A percentile compares a stretch with the other conserved stretches of the same genome.
These are phyloP conservation scores for Prunus campanulata DNA, from an alignment of 306 rosid species.

Conservation along the genomic window DNA sequence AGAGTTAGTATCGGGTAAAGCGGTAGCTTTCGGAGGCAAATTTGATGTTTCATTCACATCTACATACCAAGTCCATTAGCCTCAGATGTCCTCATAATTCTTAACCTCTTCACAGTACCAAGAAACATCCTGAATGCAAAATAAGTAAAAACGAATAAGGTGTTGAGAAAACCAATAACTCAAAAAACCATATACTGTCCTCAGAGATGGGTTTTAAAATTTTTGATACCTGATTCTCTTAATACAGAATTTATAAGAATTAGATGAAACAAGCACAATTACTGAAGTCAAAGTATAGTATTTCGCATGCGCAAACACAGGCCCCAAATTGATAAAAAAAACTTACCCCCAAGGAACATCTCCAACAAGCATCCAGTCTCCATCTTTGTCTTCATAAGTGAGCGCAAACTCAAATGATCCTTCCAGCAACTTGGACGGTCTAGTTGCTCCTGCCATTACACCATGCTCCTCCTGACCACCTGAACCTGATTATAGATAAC, in stretches of 20 bases:
- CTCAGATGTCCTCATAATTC: slow-evolving; percentile 84
- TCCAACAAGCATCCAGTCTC: slow-evolving; percentile 99
- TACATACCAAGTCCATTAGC: slow-evolving; percentile 74
- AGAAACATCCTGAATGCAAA: slow-evolving; percentile 75
- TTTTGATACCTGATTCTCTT: not conserved
- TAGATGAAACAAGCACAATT: not conserved
- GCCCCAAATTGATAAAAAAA: not conserved
- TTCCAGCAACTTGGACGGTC: slow-evolving; percentile 59
- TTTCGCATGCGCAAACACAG: not conserved
- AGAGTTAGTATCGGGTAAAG: not conserved
- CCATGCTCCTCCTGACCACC: slow-evolving; percentile 46
- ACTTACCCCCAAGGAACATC: slow-evolving; percentile 98
- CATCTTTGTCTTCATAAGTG: slow-evolving; percentile 93
- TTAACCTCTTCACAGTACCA: slow-evolving; percentile 74
- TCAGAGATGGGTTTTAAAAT: not conserved
- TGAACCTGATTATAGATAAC: slow-evolving; percentile 42
- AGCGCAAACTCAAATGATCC: slow-evolving; percentile 77
- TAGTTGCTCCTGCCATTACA: slow-evolving; percentile 33
- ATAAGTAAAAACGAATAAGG: not conserved
- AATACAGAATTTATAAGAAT: not conserved
- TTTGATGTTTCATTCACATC: slow-evolving; percentile 16
- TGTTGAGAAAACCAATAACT: not conserved
- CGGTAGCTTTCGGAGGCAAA: slow-evolving; percentile 4
- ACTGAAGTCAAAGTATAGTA: not conserved
- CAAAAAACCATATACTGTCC: not conserved